Evolutionary conservation across 148 eudicot species (phyloP), one percentile per base, ranked within the genome.

Genomic region (Heliosperma pusillum): DNA sequence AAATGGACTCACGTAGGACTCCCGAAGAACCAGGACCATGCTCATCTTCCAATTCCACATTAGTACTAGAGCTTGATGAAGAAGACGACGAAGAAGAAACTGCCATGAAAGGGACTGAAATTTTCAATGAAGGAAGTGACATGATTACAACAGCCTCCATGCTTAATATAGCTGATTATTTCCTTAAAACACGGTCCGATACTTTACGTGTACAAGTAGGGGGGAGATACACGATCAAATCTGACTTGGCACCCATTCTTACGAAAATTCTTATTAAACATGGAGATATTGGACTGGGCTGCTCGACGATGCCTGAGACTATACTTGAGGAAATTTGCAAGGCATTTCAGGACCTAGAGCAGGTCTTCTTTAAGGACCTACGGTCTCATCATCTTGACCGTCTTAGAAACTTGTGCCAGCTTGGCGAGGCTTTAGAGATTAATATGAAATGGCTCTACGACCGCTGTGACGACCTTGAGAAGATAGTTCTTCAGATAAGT

Each of bases 371-470:
- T 5, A 77, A 58, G n/a, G 79, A 60, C 5, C 50, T 77, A 19
- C 60, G 61, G 13, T 26, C 0, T 16, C 61, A 45, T 47, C 79
- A 77, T 59, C 59, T 70, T 55, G 42, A 61, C 50, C 17, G 5
- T 24, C 74, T 70, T 3, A 61, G 36, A 30, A 61, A 24, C 45
- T 62, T 70, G 68, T 24, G 72, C 69, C 55, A 77, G 56, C 69
- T 69, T 12, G 79, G 61, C 52, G 74, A 77, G 42, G 69, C 59
- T 45, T 6, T 70, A 60, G 59, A 66, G 22, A 20, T 77, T 9
- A 62, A 77, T 21, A 42, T 70, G 62, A 70, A 77, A 70, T 77
- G 74, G 74, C 79, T 77, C 20, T 42, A 11, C 44, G 44, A 69
- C 58, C 26, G 67, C 1, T 76, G 74, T 69, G 58, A 76, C 6